Conservation (phyloP, 495 filamentous ascomycete genomes). For the Patellaria atrata region DNA sequence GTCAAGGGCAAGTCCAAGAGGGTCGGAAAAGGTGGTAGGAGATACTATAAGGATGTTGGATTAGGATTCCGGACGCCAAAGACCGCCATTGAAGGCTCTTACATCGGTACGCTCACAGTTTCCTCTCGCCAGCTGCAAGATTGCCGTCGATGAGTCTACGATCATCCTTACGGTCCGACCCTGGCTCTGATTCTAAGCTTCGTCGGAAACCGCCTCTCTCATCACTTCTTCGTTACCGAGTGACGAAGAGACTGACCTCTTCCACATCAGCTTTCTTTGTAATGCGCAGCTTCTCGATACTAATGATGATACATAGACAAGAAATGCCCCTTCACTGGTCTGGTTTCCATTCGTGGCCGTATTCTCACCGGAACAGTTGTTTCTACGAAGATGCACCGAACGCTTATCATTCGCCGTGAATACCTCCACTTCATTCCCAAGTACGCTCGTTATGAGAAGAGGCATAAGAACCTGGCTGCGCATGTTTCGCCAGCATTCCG, state of each 20-base stretch:
- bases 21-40: conserved; percentile 68
- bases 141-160: too few species aligned
- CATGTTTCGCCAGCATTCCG: conserved; percentile 99
- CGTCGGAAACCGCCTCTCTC: too few species aligned
- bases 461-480: conserved; percentile 98
- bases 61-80: conserved; percentile 96
- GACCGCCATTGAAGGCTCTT: conserved; percentile 92
- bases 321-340: conserved; percentile 99
- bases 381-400: conserved; percentile 98
- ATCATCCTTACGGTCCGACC: too few species aligned
- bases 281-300: too few species aligned
- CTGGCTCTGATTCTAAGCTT: too few species aligned
- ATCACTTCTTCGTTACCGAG: too few species aligned
- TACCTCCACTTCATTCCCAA: conserved; percentile 99
- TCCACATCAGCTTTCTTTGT: conserved; percentile 1
- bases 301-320: conserved; percentile 56
- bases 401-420: conserved; percentile 94
- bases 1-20: conserved; percentile 66
- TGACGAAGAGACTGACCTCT: too few species aligned
- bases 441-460: conserved; percentile 98
- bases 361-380: conserved; percentile 98
- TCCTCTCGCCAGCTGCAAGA: conserved; percentile 9
- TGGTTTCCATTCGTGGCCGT: conserved; percentile 97
- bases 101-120: conserved; percentile 72
- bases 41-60: conserved; percentile 99